A percentile compares a stretch with the other conserved stretches of the same genome.
These are phyloP conservation scores for Friedmanniomyces simplex DNA, from an alignment of 495 filamentous ascomycete genomes.

Conservation along the genomic window DNA sequence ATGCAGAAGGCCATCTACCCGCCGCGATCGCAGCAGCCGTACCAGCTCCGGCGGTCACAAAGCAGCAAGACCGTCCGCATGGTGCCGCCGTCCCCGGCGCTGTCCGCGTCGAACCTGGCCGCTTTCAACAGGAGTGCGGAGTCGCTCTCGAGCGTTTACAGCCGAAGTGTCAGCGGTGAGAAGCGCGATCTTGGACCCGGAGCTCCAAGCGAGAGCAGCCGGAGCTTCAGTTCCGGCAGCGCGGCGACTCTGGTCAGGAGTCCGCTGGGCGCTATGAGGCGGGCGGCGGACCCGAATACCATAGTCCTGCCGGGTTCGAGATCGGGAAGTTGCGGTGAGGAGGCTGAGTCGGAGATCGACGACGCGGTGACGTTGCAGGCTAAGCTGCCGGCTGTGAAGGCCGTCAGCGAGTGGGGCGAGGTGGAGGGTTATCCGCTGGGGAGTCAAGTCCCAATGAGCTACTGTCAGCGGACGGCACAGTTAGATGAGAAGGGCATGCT, in stretches of 20 bases:
- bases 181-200: not conserved
- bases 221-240: slow-evolving; percentile 6
- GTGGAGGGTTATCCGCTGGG: not conserved
- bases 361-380: slow-evolving; percentile 11
- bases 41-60: not conserved
- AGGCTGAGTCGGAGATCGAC: slow-evolving; percentile 9
- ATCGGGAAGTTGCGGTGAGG: not conserved
- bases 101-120: slow-evolving; percentile 1
- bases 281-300: not conserved
- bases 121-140: slow-evolving; percentile 5
- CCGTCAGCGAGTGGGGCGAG: slow-evolving; percentile 5
- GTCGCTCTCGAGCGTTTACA: slow-evolving; percentile 18
- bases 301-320: not conserved
- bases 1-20: slow-evolving; percentile 9
- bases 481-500: not conserved
- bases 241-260: slow-evolving; percentile 10
- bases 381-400: not conserved
- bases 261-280: slow-evolving; percentile 5
- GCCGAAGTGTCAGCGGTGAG: slow-evolving; percentile 11
- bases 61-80: slow-evolving; percentile 7
- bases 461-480: not conserved
- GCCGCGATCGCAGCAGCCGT: not conserved
- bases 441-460: not conserved
- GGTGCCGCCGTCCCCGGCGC: slow-evolving; percentile 10
- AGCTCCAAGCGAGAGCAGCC: not conserved